Percentiles rank a stretch among this genome's conserved stretches.
phyloP scores from a whole-genome alignment of 305 asterid genomes.

The Fraxinus dipetala region DNA sequence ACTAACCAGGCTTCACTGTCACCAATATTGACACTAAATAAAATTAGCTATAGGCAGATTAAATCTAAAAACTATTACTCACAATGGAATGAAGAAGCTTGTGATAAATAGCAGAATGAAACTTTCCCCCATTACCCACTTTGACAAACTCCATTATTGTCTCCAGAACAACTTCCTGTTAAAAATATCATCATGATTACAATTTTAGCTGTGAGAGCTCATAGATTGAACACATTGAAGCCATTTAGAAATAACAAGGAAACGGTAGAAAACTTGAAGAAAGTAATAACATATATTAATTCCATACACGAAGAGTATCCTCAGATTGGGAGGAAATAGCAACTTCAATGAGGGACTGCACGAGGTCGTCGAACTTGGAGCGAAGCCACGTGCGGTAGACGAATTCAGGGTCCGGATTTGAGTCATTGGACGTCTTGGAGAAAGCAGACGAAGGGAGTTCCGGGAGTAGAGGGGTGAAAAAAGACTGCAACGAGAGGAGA shows the following conservation, averaged over 20 bases:
- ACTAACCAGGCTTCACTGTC: background rate
- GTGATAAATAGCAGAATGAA: conserved; percentile 70
- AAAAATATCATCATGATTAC: background rate
- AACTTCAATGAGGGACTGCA: conserved; percentile 44
- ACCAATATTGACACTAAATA: background rate
- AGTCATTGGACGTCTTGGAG: conserved; percentile 2
- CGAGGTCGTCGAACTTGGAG: conserved; percentile 71
- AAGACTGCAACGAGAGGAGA: conserved; percentile 74
- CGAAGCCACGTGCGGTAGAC: conserved; percentile 74
- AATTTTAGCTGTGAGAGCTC: background rate
- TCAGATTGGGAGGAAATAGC: conserved; percentile 46
- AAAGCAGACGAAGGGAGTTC: conserved; percentile 48
- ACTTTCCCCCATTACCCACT: conserved; percentile 70
- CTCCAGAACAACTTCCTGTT: conserved; percentile 79
- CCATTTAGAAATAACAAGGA: background rate
- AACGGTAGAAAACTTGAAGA: background rate
- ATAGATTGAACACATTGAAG: background rate
- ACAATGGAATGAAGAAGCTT: conserved; percentile 61
- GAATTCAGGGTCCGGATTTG: conserved; percentile 47
- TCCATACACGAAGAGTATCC: conserved; percentile 58
- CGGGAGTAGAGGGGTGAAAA: conserved; percentile 68
- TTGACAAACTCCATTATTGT: conserved; percentile 83
- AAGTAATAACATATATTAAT: background rate
- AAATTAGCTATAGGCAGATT: background rate
- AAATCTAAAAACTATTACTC: conserved; percentile 23